Evolutionary conservation across 1,284 basidiomycete species (phyloP).

Genomic region (Tremellales sp.): DNA sequence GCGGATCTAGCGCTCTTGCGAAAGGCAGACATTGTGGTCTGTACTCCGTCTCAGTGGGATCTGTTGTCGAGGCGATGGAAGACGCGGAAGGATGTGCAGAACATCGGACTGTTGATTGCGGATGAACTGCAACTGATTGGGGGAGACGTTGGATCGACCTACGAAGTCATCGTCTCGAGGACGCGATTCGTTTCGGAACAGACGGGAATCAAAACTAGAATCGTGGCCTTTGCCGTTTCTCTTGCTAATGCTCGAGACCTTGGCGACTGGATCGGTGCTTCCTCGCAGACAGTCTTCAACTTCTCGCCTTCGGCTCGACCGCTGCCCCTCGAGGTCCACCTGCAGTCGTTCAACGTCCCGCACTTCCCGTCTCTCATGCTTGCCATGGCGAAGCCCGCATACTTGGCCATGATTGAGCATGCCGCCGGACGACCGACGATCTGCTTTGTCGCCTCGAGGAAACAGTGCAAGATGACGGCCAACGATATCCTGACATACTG

Average conservation of each 20-base stretch:
- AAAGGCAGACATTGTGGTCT: conserved; percentile 85
- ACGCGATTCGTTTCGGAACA: conserved; percentile 96
- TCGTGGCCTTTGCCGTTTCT: conserved; percentile 90
- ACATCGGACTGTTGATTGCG: conserved; percentile 84
- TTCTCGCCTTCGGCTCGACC: conserved; percentile 94
- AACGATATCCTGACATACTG: conserved; percentile 89
- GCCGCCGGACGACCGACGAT: conserved; percentile 83
- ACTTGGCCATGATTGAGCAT: conserved; percentile 87
- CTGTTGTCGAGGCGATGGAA: conserved; percentile 94
- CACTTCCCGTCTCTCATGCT: conserved; percentile 99
- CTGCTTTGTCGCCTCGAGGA: conserved; percentile 86
- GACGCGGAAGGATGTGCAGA: conserved; percentile 89
- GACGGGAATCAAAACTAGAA: conserved; percentile 81
- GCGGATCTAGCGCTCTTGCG: conserved; percentile 87
- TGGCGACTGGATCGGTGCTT: conserved; percentile 96
- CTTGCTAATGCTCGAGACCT: conserved; percentile 94
- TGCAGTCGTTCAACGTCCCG: conserved; percentile 91
- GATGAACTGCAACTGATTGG: conserved; percentile 95
- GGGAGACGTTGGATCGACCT: conserved; percentile 87
- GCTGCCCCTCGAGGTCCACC: conserved; percentile 93
- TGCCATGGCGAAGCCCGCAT: conserved; percentile 97
- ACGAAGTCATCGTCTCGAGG: conserved; percentile 91
- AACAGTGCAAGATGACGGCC: conserved; percentile 89
- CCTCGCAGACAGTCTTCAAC: conserved; percentile 92
- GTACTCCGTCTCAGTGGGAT: conserved; percentile 93